Percentiles rank a stretch among this genome's conserved stretches.
Conservation (phyloP, 495 filamentous ascomycete species). For the Penicillium odoratum region DNA sequence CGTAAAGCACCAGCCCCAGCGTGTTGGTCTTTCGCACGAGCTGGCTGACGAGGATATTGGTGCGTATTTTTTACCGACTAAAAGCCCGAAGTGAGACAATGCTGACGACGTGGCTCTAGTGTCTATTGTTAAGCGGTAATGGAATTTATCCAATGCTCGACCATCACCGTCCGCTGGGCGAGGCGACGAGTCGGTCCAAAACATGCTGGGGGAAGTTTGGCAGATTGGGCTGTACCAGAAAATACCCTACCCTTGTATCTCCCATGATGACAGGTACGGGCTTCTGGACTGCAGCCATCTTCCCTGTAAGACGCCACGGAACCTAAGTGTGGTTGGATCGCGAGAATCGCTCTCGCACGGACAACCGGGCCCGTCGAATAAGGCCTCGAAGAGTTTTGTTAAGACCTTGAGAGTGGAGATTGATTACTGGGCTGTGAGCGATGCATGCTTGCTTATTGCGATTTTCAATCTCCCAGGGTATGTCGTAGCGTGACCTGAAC, state of each 20-base stretch:
- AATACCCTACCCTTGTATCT: constrained; percentile 12
- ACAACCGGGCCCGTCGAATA: constrained; percentile 30
- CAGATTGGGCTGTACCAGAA: constrained; percentile 30
- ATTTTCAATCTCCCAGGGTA: constrained; percentile 17
- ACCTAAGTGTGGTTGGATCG: constrained; percentile 31
- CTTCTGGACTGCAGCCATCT: constrained; percentile 22
- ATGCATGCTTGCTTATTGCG: constrained; percentile 22
- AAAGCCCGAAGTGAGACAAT: not conserved
- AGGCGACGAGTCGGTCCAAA: constrained; percentile 33
- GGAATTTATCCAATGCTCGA: constrained; percentile 18
- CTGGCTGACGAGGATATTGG: constrained; percentile 96
- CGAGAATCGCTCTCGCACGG: constrained; percentile 36
- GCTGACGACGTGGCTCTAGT: constrained; percentile 53
- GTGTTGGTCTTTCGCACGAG: constrained; percentile 89
- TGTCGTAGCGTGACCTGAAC: constrained; percentile 13
- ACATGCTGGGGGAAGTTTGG: constrained; percentile 23
- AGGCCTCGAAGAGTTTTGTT: constrained; percentile 20
- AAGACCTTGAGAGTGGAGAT: constrained; percentile 24
- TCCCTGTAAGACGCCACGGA: constrained; percentile 34
- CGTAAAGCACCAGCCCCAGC: constrained; percentile 97
- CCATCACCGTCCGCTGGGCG: constrained; percentile 29
- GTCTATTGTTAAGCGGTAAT: constrained; percentile 92
- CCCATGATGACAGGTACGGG: constrained; percentile 28
- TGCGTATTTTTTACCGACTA: constrained; percentile 47
- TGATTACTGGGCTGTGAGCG: constrained; percentile 29